phyloP scores from a whole-genome alignment of 1,284 basidiomycete genomes.

The Bondarzewia mesenterica region DNA sequence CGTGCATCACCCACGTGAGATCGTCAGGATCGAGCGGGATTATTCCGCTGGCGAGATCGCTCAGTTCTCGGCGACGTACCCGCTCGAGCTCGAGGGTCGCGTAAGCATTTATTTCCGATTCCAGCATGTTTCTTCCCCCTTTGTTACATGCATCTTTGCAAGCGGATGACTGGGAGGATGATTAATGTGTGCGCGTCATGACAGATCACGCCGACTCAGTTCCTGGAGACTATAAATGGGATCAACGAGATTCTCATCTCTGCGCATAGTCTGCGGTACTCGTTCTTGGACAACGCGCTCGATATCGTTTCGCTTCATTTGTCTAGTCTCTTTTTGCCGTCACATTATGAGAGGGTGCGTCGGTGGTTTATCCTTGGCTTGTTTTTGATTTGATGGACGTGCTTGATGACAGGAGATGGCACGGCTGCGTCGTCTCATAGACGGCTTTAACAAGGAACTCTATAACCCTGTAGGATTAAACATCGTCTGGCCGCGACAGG shows the following conservation, averaged over 20 bases:
- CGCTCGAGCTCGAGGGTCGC: constrained; percentile 75
- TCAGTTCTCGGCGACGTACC: constrained; percentile 76
- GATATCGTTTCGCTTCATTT: constrained; percentile 70
- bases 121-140: too few relatives aligned
- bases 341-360: constrained; percentile 73
- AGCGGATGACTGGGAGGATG: too few relatives aligned
- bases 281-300: constrained; percentile 60
- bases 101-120: constrained; percentile 36
- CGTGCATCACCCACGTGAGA: constrained; percentile 77
- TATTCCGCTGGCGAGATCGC: constrained; percentile 74
- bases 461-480: constrained; percentile 80
- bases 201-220: constrained; percentile 76
- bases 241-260: constrained; percentile 78
- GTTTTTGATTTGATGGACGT: not conserved
- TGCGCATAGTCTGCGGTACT: constrained; percentile 59
- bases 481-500: constrained; percentile 70
- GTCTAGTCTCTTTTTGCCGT: constrained; percentile 50
- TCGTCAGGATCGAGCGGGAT: constrained; percentile 77
- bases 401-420: constrained; percentile 64
- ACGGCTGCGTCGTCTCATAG: constrained; percentile 52
- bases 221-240: constrained; percentile 76
- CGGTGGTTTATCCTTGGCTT: not conserved
- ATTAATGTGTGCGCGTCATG: not conserved
- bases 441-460: constrained; percentile 54
- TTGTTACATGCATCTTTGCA: too few relatives aligned